phyloP scores from a whole-genome alignment of 805 yeast species.

The Cyberlindnera maritima region DNA sequence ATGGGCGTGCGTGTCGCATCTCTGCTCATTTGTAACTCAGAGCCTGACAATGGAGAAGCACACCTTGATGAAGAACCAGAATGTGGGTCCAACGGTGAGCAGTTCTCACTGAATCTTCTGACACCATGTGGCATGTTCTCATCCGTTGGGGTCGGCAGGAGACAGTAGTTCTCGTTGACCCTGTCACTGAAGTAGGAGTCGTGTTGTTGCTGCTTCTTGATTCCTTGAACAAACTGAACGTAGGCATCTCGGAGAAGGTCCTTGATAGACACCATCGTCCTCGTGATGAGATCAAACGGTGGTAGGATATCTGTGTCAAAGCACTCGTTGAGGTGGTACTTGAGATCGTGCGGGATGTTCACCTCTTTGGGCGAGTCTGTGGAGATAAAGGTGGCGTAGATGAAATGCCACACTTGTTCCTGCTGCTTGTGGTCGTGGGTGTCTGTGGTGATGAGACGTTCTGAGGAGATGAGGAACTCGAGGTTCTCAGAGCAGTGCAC shows the following conservation, averaged over 20 bases:
- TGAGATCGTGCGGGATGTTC: constrained; percentile 28
- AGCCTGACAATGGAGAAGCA: constrained; percentile 20
- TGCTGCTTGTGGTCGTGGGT: constrained; percentile 3
- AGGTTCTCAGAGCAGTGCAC: constrained; percentile 28
- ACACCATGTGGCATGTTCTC: neutral
- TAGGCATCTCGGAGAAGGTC: constrained; percentile 26
- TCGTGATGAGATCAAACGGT: constrained; percentile 15
- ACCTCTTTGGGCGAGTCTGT: constrained; percentile 37
- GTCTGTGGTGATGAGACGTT: constrained; percentile 16
- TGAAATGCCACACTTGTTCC: constrained; percentile 21
- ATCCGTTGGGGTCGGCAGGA: constrained; percentile 17
- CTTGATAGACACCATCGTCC: constrained; percentile 22
- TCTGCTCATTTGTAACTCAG: constrained; percentile 4
- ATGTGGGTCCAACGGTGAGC: constrained; percentile 22
- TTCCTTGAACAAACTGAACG: constrained; percentile 23
- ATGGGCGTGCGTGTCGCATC: constrained; percentile 5
- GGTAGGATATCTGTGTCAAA: constrained; percentile 17
- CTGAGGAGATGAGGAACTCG: constrained; percentile 25
- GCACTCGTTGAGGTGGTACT: constrained; percentile 10
- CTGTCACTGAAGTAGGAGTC: constrained; percentile 10
- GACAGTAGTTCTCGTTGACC: constrained; percentile 15
- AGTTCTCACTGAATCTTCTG: constrained; percentile 20
- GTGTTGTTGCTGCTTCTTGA: constrained; percentile 11
- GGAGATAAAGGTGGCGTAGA: constrained; percentile 39
- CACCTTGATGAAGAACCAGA: constrained; percentile 11